Evolutionary conservation across 2,329 filamentous ascomycete genomes (phyloP).

Genomic region (Lojkania enalia): DNA sequence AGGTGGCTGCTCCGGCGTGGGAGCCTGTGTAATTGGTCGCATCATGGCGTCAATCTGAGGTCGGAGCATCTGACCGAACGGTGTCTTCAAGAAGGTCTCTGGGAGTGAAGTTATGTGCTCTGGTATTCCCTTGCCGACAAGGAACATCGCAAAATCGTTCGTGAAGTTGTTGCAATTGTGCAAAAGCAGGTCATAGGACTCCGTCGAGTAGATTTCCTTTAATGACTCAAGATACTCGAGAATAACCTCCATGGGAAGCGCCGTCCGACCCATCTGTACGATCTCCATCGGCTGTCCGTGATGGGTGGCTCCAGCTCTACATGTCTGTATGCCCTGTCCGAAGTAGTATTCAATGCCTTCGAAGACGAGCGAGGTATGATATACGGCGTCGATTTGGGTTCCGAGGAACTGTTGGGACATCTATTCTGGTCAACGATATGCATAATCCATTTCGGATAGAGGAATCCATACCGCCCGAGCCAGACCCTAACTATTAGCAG

Average conservation of each 20-base stretch:
- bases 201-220: conserved; percentile 77
- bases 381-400: conserved; percentile 83
- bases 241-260: conserved; percentile 78
- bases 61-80: conserved; percentile 84
- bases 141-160: conserved; percentile 86
- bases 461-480: conserved; percentile 45
- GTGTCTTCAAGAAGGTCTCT: conserved; percentile 79
- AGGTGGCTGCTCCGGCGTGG: conserved; percentile 43
- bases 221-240: conserved; percentile 86
- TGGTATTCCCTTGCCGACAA: conserved; percentile 86
- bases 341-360: conserved; percentile 88
- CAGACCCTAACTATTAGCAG: conserved; percentile 51
- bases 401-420: conserved; percentile 64
- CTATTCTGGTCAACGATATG: too few species aligned
- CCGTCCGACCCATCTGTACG: conserved; percentile 73
- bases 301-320: conserved; percentile 79
- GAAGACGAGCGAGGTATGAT: conserved; percentile 89
- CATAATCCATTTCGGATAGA: too few species aligned
- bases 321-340: conserved; percentile 82
- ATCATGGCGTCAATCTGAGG: conserved; percentile 72
- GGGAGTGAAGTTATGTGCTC: conserved; percentile 84
- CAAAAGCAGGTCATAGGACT: conserved; percentile 84
- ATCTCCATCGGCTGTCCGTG: conserved; percentile 81
- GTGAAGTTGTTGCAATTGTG: conserved; percentile 99
- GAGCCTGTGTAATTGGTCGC: conserved; percentile 64